These are phyloP conservation scores for Trifolium subterraneum DNA, from an alignment of 306 rosid genomes.

Conservation along the genomic window DNA sequence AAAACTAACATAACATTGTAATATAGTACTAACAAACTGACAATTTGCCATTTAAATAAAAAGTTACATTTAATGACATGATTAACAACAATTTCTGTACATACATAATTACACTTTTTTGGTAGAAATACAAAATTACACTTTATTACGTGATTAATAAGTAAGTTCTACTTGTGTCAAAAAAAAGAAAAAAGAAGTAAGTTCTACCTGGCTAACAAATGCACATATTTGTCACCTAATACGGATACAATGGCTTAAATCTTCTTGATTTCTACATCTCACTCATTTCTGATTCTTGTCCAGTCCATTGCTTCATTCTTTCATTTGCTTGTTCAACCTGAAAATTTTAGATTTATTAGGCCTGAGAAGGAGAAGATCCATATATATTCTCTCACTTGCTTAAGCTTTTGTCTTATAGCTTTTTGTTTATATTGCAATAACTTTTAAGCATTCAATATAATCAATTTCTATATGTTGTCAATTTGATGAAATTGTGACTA, in stretches of 20 bases:
- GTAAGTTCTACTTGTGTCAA: slow-evolving; percentile 8
- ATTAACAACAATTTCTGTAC: not conserved
- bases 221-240: slow-evolving; percentile 26
- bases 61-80: not conserved
- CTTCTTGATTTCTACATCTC: slow-evolving; percentile 24
- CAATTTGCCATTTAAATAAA: too few species aligned
- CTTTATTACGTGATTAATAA: slow-evolving; percentile 2
- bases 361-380: not conserved
- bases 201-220: slow-evolving; percentile 4
- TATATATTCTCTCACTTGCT: too few species aligned
- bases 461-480: not conserved
- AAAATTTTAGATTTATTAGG: slow-evolving; percentile 13
- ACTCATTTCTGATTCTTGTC: slow-evolving; percentile 49
- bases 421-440: too few species aligned
- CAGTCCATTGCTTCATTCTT: slow-evolving; percentile 77
- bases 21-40: too few species aligned
- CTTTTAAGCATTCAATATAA: too few species aligned
- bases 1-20: too few species aligned
- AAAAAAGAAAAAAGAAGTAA: too few species aligned
- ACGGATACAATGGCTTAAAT: slow-evolving; percentile 16
- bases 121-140: slow-evolving; percentile 3
- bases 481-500: slow-evolving; percentile 13
- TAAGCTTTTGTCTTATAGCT: too few species aligned
- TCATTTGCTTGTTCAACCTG: slow-evolving; percentile 89
- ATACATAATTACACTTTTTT: not conserved